Percentiles rank a stretch among this genome's conserved stretches.
These are phyloP conservation scores for Cardamine resedifolia DNA, from an alignment of 345 rosid species.

Conservation along the genomic window DNA sequence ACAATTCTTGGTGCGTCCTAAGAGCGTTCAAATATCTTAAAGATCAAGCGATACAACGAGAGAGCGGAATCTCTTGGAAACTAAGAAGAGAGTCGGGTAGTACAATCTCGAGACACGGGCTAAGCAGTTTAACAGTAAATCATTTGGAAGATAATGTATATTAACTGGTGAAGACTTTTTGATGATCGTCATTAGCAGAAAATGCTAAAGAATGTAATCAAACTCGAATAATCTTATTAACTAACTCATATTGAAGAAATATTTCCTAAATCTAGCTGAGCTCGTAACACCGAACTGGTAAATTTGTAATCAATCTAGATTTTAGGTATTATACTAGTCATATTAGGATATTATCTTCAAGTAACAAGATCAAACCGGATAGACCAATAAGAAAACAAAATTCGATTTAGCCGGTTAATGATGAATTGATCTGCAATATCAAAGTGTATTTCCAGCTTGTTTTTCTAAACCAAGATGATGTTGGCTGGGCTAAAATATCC, in stretches of 20 bases:
- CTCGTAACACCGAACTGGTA: not conserved
- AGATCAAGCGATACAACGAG: slow-evolving; percentile 4
- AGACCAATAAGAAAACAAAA: not conserved
- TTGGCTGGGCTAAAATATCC: not conserved
- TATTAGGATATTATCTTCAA: not conserved
- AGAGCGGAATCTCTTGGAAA: slow-evolving; percentile 18
- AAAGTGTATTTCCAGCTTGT: not conserved
- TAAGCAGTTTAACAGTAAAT: not conserved
- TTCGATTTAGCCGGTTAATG: not conserved
- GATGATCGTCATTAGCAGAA: not conserved
- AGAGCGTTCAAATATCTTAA: not conserved
- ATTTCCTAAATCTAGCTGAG: not conserved
- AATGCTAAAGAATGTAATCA: not conserved
- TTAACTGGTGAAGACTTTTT: not conserved
- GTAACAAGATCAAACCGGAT: not conserved
- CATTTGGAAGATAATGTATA: not conserved
- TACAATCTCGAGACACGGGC: not conserved
- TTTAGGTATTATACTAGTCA: not conserved
- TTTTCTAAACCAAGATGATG: not conserved
- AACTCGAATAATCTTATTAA: not conserved
- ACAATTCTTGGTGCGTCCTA: not conserved
- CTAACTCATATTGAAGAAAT: not conserved
- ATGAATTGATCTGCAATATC: not conserved
- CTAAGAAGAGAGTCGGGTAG: slow-evolving; percentile 4
- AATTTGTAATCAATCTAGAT: not conserved